A percentile compares a stretch with the other conserved stretches of the same genome.
Conservation (phyloP, 2,329 filamentous ascomycete genomes). For the Trichophyton simii region DNA sequence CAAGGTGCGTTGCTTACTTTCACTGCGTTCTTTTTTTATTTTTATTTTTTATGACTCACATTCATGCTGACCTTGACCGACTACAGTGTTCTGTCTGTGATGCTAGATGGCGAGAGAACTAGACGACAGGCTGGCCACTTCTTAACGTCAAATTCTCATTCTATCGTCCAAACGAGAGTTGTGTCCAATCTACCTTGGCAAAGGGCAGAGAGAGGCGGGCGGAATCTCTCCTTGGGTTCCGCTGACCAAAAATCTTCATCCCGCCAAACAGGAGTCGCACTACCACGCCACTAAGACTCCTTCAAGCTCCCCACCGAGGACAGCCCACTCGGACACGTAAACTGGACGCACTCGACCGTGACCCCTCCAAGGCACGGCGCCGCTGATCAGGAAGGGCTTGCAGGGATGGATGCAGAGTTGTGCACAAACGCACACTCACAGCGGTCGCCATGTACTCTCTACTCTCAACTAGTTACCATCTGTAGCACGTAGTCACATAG, state of each 20-base stretch:
- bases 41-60: background rate
- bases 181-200: background rate
- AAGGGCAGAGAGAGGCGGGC: background rate
- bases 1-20: slow-evolving; percentile 44
- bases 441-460: too few relatives aligned
- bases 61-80: slow-evolving; percentile 12
- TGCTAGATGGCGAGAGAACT: slow-evolving; percentile 39
- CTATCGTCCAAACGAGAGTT: too few relatives aligned
- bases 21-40: too few relatives aligned
- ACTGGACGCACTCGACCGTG: background rate
- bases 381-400: background rate
- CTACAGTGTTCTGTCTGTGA: slow-evolving; percentile 34
- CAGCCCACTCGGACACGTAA: background rate
- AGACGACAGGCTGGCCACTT: slow-evolving; percentile 10
- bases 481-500: too few relatives aligned
- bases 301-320: background rate
- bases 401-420: too few relatives aligned
- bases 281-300: background rate
- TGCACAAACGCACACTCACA: too few relatives aligned
- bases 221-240: background rate
- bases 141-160: too few relatives aligned
- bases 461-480: too few relatives aligned
- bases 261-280: background rate
- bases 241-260: background rate
- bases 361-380: background rate